Percentiles rank a stretch among this genome's conserved stretches.
These are phyloP conservation scores for Coemansia sp. DNA, from an alignment of 192 early-diverging fungal genomes.

Conservation along the genomic window DNA sequence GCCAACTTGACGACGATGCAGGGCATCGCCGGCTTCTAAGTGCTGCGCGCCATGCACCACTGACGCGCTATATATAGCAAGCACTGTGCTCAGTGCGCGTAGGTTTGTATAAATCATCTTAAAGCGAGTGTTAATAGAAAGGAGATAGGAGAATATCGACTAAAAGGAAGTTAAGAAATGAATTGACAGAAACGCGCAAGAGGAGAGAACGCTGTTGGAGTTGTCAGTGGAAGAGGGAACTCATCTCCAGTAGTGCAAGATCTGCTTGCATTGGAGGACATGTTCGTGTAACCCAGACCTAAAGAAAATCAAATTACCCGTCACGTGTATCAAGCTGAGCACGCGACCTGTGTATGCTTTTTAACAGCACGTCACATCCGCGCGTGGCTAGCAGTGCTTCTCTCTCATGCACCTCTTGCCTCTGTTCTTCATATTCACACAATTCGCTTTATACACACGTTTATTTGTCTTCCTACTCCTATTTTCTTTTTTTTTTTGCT, in stretches of 20 bases:
- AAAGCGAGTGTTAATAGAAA: background rate
- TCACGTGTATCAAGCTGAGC: constrained; percentile 21
- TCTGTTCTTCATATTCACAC: background rate
- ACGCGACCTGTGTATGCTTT: constrained; percentile 22
- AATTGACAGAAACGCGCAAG: background rate
- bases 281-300: constrained; percentile 1
- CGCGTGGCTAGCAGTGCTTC: background rate
- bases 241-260: background rate
- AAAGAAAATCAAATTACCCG: background rate
- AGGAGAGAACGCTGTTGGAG: background rate
- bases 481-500: constrained; percentile 6
- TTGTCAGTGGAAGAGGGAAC: background rate
- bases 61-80: background rate
- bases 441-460: constrained; percentile 4
- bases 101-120: background rate
- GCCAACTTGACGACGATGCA: constrained; percentile 9
- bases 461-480: constrained; percentile 8
- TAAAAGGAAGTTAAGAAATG: background rate
- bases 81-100: background rate
- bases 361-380: constrained; percentile 8
- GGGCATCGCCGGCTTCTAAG: background rate
- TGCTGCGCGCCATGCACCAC: constrained; percentile 1
- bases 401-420: constrained; percentile 2
- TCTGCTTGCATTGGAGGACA: background rate
- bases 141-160: background rate